Conservation (phyloP, 2,329 filamentous ascomycete species). For the Penicillium sp. region DNA sequence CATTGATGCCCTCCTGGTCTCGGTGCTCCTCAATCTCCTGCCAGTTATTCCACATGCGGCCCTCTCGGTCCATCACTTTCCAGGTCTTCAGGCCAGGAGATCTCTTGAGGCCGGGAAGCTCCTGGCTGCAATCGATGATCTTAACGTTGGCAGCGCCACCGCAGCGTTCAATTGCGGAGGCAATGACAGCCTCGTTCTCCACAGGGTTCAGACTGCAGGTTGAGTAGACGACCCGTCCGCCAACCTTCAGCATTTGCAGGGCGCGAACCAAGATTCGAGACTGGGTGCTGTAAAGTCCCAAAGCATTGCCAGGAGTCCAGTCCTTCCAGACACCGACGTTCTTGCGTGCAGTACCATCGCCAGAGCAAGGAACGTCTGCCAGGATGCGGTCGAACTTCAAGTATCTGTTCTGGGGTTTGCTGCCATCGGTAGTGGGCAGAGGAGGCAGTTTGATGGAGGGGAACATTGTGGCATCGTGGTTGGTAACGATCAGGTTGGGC, state of each 20-base stretch:
- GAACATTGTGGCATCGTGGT: conserved; percentile 95
- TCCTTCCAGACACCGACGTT: conserved; percentile 93
- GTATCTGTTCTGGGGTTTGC: conserved; percentile 62
- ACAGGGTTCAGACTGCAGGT: conserved; percentile 99
- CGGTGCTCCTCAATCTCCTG: conserved; percentile 72
- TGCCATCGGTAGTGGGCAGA: conserved; percentile 52
- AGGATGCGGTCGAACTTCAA: conserved; percentile 96
- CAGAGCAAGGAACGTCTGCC: conserved; percentile 94
- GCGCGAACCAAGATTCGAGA: conserved; percentile 86
- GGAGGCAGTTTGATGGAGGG: conserved; percentile 83
- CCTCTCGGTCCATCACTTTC: conserved; percentile 87
- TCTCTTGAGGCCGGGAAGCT: conserved; percentile 74
- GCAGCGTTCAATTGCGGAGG: conserved; percentile 83
- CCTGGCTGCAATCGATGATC: conserved; percentile 77
- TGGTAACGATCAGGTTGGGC: conserved; percentile 93
- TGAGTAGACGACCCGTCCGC: conserved; percentile 92
- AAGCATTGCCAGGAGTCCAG: conserved; percentile 82
- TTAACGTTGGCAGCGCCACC: conserved; percentile 78
- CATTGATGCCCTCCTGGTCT: conserved; percentile 58
- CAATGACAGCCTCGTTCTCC: conserved; percentile 91
- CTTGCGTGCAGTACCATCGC: conserved; percentile 90
- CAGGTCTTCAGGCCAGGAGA: conserved; percentile 74
- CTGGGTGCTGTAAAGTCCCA: conserved; percentile 85
- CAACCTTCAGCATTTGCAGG: conserved; percentile 92
- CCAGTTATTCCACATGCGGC: conserved; percentile 76